A percentile compares a stretch with the other conserved stretches of the same genome.
These are phyloP conservation scores for Penicillium samsonianum DNA, from an alignment of 495 filamentous ascomycete species.

Conservation along the genomic window DNA sequence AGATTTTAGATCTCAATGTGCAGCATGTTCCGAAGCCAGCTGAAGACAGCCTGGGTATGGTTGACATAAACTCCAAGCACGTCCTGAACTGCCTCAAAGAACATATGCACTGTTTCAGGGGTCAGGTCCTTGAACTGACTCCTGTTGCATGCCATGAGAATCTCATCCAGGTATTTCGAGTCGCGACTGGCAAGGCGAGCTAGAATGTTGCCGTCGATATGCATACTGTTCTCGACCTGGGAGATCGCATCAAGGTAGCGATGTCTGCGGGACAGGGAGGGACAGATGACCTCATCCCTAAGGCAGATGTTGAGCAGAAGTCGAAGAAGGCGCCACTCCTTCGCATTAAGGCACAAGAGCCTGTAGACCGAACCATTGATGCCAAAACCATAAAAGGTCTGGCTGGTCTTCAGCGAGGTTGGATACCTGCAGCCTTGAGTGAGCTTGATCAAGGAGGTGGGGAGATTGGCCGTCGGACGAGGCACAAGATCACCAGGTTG, in stretches of 20 bases:
- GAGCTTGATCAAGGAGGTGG: constrained; percentile 37
- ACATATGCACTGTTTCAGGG: constrained; percentile 17
- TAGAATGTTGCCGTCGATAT: constrained; percentile 70
- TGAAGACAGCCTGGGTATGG: constrained; percentile 29
- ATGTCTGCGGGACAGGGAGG: constrained; percentile 33
- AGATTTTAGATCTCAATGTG: not conserved
- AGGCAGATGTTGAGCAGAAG: constrained; percentile 63
- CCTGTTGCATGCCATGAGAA: constrained; percentile 30
- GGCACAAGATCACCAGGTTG: constrained; percentile 23
- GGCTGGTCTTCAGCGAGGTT: constrained; percentile 14
- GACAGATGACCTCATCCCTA: constrained; percentile 40
- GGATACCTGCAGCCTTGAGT: constrained; percentile 19
- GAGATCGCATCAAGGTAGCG: constrained; percentile 28
- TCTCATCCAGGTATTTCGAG: constrained; percentile 43
- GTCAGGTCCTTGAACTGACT: constrained; percentile 1
- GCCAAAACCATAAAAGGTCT: constrained; percentile 55
- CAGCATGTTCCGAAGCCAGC: constrained; percentile 36
- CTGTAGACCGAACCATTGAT: constrained; percentile 66
- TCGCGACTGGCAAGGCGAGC: constrained; percentile 50
- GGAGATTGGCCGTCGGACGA: constrained; percentile 36
- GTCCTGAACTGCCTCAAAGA: constrained; percentile 30
- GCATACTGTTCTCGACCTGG: constrained; percentile 49
- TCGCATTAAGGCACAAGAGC: constrained; percentile 55
- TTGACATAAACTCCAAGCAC: constrained; percentile 24
- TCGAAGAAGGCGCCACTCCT: constrained; percentile 60